Evolutionary conservation across 2,329 filamentous ascomycete genomes (phyloP).

Genomic region (Bipolaris bicolor): DNA sequence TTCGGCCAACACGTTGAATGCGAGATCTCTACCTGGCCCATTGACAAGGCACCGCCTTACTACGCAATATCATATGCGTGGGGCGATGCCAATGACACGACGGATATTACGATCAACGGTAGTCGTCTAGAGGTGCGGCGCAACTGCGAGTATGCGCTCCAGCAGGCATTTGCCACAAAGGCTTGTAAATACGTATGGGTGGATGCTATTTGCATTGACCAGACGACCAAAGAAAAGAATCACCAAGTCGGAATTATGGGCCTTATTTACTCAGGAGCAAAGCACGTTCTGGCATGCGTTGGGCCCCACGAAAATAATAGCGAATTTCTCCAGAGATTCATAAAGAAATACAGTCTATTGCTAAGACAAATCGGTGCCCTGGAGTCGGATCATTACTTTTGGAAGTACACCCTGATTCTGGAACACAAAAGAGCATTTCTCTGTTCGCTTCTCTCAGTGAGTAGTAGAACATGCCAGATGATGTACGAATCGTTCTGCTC

Average conservation of each 20-base stretch:
- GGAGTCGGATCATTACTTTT: too few relatives aligned
- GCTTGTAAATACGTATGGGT: not conserved
- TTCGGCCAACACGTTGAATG: conserved; percentile 6
- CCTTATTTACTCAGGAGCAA: not conserved
- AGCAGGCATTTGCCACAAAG: not conserved
- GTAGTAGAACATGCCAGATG: not conserved
- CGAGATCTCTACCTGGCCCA: not conserved
- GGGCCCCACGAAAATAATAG: not conserved
- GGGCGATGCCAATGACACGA: not conserved
- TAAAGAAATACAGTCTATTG: accelerated
- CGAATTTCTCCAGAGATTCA: not conserved
- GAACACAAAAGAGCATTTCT: not conserved
- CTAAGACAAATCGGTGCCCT: too few relatives aligned
- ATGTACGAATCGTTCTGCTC: not conserved
- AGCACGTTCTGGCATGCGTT: not conserved
- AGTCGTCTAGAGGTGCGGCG: not conserved
- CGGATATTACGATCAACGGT: conserved; percentile 1
- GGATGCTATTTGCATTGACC: conserved; percentile 2
- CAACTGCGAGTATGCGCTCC: conserved; percentile 6
- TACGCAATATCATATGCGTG: conserved; percentile 7
- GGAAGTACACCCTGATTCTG: too few relatives aligned
- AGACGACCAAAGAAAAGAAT: not conserved
- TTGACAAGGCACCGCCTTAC: not conserved
- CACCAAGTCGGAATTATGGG: conserved; percentile 5
- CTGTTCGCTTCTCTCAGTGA: not conserved